These are phyloP conservation scores for Lodderomyces elongisporus DNA, from an alignment of 1,139 yeast species.

Conservation along the genomic window DNA sequence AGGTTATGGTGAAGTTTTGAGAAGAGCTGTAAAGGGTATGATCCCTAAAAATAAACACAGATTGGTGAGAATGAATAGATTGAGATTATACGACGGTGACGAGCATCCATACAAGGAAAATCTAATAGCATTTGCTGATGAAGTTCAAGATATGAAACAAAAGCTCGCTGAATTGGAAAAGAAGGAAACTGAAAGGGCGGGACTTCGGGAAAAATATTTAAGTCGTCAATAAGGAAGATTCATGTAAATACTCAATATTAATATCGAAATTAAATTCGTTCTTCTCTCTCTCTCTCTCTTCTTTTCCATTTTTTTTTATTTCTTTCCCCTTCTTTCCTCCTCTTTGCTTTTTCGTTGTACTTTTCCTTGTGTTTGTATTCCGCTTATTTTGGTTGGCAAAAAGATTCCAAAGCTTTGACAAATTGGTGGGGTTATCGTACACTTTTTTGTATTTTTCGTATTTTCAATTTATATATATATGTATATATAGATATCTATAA, in stretches of 20 bases:
- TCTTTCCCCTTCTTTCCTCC: neutral
- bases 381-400: too few species aligned
- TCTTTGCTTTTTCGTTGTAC: constrained; percentile 4
- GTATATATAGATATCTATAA: too few species aligned
- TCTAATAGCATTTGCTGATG: constrained; percentile 82
- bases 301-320: too few species aligned
- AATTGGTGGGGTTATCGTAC: too few species aligned
- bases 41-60: constrained; percentile 87
- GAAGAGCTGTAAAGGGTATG: constrained; percentile 92
- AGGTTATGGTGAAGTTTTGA: constrained; percentile 80
- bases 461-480: too few species aligned
- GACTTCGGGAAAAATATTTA: constrained; percentile 34
- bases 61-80: constrained; percentile 71
- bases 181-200: constrained; percentile 29
- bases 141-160: constrained; percentile 49
- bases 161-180: constrained; percentile 37
- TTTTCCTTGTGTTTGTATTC: too few species aligned
- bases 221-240: constrained; percentile 5
- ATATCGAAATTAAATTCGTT: constrained; percentile 4
- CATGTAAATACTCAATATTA: constrained; percentile 1
- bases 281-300: constrained; percentile 4
- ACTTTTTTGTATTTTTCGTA: too few species aligned
- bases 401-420: too few species aligned
- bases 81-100: constrained; percentile 83
- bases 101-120: constrained; percentile 83